These are phyloP conservation scores for Scenedesmus sp. DNA, from an alignment of 163 green algal genomes.

Conservation along the genomic window DNA sequence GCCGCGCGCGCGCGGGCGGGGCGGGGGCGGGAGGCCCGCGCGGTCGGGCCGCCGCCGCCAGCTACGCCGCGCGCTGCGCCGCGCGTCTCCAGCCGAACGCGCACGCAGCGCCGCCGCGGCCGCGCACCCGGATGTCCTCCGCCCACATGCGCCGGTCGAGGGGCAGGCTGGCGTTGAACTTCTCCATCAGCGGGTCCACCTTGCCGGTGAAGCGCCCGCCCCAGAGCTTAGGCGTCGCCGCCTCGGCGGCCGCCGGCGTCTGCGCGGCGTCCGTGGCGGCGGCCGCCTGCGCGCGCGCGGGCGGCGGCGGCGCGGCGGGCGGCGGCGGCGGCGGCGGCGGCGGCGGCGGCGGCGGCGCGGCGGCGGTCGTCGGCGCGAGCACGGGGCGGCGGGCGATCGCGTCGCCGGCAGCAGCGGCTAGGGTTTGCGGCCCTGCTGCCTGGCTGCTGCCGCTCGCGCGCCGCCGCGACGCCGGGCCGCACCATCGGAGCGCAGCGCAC, in stretches of 20 bases:
- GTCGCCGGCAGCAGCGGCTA: constrained; percentile 9
- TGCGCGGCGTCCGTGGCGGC: constrained; percentile 6
- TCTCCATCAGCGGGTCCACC: constrained; percentile 97
- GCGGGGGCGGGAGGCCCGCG: too few relatives aligned
- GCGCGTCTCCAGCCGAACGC: too few relatives aligned
- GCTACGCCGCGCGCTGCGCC: not conserved
- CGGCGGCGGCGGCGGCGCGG: too few relatives aligned
- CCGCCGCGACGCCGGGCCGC: too few relatives aligned
- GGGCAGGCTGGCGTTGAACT: constrained; percentile 97
- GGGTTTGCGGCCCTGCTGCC: constrained; percentile 4
- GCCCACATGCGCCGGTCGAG: constrained; percentile 97
- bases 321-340: not conserved
- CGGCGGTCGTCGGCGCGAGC: too few relatives aligned
- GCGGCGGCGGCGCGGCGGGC: not conserved
- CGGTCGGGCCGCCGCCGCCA: too few relatives aligned
- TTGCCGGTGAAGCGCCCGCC: constrained; percentile 96
- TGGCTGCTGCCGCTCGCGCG: not conserved
- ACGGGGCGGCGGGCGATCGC: not conserved
- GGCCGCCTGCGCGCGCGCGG: constrained; percentile 11
- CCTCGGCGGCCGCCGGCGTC: constrained; percentile 27
- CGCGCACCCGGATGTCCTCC: constrained; percentile 89
- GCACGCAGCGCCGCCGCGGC: too few relatives aligned
- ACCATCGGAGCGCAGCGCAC: constrained; percentile 3
- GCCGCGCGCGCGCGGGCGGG: too few relatives aligned
- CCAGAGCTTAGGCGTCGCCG: constrained; percentile 94